phyloP scores from a whole-genome alignment of 2,329 filamentous ascomycete genomes.

The Seiridium unicorne region DNA sequence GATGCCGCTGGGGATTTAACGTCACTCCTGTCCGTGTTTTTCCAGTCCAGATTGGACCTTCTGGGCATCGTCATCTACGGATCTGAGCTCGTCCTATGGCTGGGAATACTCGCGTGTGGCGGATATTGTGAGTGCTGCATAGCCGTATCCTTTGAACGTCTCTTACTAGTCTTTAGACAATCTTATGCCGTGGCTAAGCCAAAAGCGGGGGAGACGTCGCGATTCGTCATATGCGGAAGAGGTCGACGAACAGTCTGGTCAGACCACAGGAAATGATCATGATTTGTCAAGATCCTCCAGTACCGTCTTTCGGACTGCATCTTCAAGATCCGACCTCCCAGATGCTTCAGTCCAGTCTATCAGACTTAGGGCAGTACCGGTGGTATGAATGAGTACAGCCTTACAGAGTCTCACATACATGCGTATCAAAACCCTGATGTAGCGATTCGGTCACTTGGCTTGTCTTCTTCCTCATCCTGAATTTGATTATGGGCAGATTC shows the following conservation, averaged over 20 bases:
- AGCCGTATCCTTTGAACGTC: neutral
- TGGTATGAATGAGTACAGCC: no score
- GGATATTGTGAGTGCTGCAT: slow-evolving; percentile 2
- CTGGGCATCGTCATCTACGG: slow-evolving; percentile 67
- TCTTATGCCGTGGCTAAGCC: neutral
- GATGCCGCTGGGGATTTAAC: slow-evolving; percentile 69
- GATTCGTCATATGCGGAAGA: neutral
- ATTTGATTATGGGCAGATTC: no score
- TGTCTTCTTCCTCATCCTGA: no score
- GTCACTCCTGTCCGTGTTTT: slow-evolving; percentile 63
- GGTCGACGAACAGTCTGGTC: no score
- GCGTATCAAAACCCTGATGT: no score
- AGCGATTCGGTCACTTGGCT: no score
- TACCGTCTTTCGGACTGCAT: slow-evolving; percentile 1
- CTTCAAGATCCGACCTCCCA: neutral
- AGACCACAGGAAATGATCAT: neutral
- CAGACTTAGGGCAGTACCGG: no score
- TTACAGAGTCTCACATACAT: no score
- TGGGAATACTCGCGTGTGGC: slow-evolving; percentile 64
- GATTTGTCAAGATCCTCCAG: neutral
- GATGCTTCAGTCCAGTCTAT: no score
- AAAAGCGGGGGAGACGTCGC: neutral
- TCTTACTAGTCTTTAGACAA: neutral
- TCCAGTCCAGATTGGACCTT: slow-evolving; percentile 56
- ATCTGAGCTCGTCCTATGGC: slow-evolving; percentile 64